Evolutionary conservation across 2,329 filamentous ascomycete genomes (phyloP).

Genomic region (Colletotrichum endophyticum): DNA sequence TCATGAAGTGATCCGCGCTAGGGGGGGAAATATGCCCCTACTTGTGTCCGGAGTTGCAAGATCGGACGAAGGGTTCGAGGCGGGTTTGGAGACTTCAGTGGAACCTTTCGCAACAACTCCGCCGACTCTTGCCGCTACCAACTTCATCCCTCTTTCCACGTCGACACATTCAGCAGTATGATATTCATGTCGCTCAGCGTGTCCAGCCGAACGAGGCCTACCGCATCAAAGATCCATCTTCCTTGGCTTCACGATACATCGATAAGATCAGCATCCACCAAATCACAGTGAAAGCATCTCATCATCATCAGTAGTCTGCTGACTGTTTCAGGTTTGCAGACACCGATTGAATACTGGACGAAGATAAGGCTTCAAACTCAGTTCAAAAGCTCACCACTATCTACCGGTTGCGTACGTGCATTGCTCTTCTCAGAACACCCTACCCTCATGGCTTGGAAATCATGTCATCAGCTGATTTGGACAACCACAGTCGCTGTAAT

Average conservation of each 20-base stretch:
- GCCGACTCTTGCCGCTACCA: no score
- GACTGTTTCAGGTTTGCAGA: background rate
- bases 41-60: background rate
- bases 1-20: background rate
- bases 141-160: background rate
- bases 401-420: background rate
- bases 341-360: background rate
- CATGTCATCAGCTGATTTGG: background rate
- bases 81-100: background rate
- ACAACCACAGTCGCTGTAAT: background rate
- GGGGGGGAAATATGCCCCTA: background rate
- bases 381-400: background rate
- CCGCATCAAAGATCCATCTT: background rate
- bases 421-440: background rate
- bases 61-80: background rate
- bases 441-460: background rate
- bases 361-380: background rate
- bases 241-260: background rate
- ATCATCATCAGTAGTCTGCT: background rate
- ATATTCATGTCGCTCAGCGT: fast-evolving
- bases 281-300: background rate
- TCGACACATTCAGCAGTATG: background rate
- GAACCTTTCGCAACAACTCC: background rate
- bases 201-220: fast-evolving
- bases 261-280: background rate